Conservation (phyloP, 2,329 filamentous ascomycete species). For the Claviceps digitariae region DNA sequence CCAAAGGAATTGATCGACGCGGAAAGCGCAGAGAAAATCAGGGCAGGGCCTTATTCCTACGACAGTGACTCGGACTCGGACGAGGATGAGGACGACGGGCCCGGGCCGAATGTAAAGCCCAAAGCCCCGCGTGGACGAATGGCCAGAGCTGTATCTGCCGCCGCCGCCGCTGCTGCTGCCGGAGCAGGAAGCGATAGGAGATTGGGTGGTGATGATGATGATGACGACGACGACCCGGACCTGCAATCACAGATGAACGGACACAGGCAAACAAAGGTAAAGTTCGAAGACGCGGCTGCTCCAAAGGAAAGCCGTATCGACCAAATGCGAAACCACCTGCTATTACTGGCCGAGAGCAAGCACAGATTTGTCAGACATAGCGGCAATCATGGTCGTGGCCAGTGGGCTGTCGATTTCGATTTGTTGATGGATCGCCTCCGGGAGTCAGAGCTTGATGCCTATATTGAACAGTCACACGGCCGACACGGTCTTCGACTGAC, state of each 20-base stretch:
- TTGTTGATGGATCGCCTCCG: slow-evolving; percentile 56
- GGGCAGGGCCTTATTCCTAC: slow-evolving; percentile 19
- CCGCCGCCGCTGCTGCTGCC: neutral
- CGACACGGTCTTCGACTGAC: slow-evolving; percentile 67
- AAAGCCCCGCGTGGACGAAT: slow-evolving; percentile 3
- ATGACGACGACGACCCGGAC: neutral
- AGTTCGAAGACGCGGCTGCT: slow-evolving; percentile 34
- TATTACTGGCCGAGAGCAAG: slow-evolving; percentile 56
- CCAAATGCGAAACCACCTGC: slow-evolving; percentile 59
- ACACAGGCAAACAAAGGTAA: slow-evolving; percentile 29
- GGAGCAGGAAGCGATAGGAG: slow-evolving; percentile 14
- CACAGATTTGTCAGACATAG: slow-evolving; percentile 56
- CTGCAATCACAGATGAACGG: slow-evolving; percentile 18
- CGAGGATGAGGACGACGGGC: slow-evolving; percentile 16
- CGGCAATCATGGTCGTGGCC: slow-evolving; percentile 47
- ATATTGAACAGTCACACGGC: slow-evolving; percentile 66
- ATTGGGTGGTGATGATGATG: slow-evolving; percentile 16
- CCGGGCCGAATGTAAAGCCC: neutral
- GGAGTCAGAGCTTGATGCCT: slow-evolving; percentile 66
- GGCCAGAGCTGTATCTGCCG: slow-evolving; percentile 4
- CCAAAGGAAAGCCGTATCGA: slow-evolving; percentile 34
- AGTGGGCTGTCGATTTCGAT: slow-evolving; percentile 79
- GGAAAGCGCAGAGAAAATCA: slow-evolving; percentile 35
- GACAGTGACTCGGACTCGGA: slow-evolving; percentile 23
- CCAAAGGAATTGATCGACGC: slow-evolving; percentile 32